A percentile compares a stretch with the other conserved stretches of the same genome.
Conservation (phyloP, 2,329 filamentous ascomycete genomes). For the Akanthomyces dipterigenus region DNA sequence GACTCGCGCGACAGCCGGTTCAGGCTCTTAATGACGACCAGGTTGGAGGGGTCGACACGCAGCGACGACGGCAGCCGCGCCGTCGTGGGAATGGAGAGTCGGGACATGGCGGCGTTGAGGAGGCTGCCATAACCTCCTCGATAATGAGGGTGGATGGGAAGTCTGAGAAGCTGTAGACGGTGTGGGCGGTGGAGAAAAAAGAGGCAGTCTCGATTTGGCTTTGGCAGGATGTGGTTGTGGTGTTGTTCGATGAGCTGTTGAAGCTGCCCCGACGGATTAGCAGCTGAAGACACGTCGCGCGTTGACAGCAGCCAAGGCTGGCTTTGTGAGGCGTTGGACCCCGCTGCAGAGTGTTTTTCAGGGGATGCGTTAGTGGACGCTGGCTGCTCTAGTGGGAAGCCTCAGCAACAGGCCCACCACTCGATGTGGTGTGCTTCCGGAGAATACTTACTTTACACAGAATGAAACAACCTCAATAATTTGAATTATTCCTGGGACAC, state of each 20-base stretch:
- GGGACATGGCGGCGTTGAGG: constrained; percentile 34
- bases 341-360: background rate
- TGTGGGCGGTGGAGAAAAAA: background rate
- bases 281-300: constrained; percentile 6
- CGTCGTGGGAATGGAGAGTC: constrained; percentile 62
- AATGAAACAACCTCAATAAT: no score
- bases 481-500: no score
- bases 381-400: background rate
- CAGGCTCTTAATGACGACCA: constrained; percentile 59
- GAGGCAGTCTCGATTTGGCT: background rate
- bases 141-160: background rate
- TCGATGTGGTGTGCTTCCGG: no score
- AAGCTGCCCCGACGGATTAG: background rate
- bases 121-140: background rate
- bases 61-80: constrained; percentile 65
- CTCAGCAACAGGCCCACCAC: no score
- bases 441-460: no score
- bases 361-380: background rate
- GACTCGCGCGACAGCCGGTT: constrained; percentile 64
- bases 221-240: background rate
- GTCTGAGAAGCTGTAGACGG: background rate
- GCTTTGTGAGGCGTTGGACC: background rate
- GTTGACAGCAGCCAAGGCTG: background rate
- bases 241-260: background rate
- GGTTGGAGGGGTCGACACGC: constrained; percentile 58